These are phyloP conservation scores for Aspergillus quadricinctus DNA, from an alignment of 2,329 filamentous ascomycete species.

Conservation along the genomic window DNA sequence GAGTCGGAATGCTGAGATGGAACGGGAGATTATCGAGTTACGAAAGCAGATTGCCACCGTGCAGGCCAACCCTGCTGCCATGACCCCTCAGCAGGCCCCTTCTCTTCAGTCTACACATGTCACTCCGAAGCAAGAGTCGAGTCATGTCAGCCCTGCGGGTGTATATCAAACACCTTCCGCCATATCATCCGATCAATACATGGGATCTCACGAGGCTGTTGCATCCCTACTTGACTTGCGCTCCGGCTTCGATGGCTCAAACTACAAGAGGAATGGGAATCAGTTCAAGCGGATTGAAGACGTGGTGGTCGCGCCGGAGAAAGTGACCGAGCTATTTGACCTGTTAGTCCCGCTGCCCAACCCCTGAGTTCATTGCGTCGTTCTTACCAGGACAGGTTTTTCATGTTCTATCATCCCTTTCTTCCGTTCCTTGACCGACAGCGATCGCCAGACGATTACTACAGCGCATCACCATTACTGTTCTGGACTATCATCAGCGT, in stretches of 20 bases:
- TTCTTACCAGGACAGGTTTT: constrained; percentile 51
- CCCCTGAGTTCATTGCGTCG: not conserved
- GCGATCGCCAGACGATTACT: constrained; percentile 54
- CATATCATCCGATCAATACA: constrained; percentile 39
- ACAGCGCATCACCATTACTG: constrained; percentile 56
- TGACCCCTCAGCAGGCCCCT: constrained; percentile 19
- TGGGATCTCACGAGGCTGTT: constrained; percentile 48
- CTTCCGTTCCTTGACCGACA: constrained; percentile 58
- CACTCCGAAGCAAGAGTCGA: constrained; percentile 36
- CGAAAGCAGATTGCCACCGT: constrained; percentile 44
- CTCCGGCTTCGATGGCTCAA: constrained; percentile 42
- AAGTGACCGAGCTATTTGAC: constrained; percentile 43
- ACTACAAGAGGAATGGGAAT: constrained; percentile 46
- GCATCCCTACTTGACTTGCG: constrained; percentile 48
- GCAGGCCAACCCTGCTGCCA: constrained; percentile 22
- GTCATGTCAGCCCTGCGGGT: constrained; percentile 28
- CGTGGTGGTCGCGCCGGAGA: constrained; percentile 42
- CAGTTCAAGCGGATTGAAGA: constrained; percentile 51
- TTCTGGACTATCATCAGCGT: constrained; percentile 65
- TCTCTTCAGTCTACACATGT: constrained; percentile 20
- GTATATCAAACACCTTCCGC: constrained; percentile 34
- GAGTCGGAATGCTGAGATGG: constrained; percentile 62
- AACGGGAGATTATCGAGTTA: constrained; percentile 53
- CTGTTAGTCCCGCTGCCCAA: constrained; percentile 28
- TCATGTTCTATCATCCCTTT: constrained; percentile 60